Conservation (phyloP, 257 asterid species). For the Nemophila menziesii region DNA sequence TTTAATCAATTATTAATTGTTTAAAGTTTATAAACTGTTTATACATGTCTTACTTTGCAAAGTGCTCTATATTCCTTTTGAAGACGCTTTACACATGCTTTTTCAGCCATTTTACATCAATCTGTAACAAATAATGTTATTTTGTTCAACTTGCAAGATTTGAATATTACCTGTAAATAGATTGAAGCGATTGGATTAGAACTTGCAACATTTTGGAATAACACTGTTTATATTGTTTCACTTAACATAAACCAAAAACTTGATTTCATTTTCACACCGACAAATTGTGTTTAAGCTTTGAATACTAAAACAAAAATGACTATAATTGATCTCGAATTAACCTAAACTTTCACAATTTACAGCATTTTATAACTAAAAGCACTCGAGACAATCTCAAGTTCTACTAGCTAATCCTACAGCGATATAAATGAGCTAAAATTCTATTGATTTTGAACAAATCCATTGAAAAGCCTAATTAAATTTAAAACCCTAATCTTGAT, state of each 20-base stretch:
- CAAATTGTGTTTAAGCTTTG: not conserved
- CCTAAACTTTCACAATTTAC: not conserved
- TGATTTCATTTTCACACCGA: not conserved
- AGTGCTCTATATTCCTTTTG: constrained; percentile 96
- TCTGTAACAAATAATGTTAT: not conserved
- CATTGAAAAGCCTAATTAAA: not conserved
- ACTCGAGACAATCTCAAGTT: not conserved
- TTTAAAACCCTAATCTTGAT: not conserved
- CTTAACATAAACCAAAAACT: no score
- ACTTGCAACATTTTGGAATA: not conserved
- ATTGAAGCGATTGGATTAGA: not conserved
- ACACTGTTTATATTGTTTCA: no score
- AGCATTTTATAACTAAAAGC: not conserved
- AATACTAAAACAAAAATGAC: not conserved
- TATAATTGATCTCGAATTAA: not conserved
- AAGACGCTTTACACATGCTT: constrained; percentile 84
- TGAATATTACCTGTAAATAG: not conserved
- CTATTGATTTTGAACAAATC: not conserved
- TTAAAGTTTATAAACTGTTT: not conserved
- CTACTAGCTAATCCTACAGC: not conserved
- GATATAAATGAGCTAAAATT: not conserved
- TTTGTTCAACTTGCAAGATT: not conserved
- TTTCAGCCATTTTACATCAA: constrained; percentile 47
- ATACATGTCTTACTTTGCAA: constrained; percentile 53
- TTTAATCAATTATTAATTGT: not conserved